Percentiles rank a stretch among this genome's conserved stretches.
phyloP scores from a whole-genome alignment of 2,329 filamentous ascomycete species.

The Cladophialophora yegresii region DNA sequence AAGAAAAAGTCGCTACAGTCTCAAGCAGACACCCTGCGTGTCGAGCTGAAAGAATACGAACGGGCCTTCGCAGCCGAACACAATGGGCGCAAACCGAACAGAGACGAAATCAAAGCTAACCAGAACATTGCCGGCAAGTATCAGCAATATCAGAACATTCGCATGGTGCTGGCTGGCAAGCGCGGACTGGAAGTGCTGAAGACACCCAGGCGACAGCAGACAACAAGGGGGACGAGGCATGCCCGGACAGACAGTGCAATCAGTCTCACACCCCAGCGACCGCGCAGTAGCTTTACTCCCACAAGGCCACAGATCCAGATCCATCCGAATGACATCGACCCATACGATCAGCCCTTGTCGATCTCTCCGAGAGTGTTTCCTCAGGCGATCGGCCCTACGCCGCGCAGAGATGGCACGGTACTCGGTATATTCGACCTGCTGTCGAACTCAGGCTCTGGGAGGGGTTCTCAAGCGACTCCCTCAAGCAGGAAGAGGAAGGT shows the following conservation, averaged over 20 bases:
- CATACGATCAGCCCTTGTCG: slow-evolving; percentile 48
- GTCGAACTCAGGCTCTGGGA: slow-evolving; percentile 44
- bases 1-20: slow-evolving; percentile 30
- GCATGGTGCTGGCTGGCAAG: slow-evolving; percentile 38
- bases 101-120: slow-evolving; percentile 52
- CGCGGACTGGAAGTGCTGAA: slow-evolving; percentile 40
- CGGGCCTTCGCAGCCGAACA: slow-evolving; percentile 48
- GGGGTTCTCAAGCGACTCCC: slow-evolving; percentile 38
- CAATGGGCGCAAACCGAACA: slow-evolving; percentile 48
- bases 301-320: slow-evolving; percentile 39
- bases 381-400: slow-evolving; percentile 51
- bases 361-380: slow-evolving; percentile 40
- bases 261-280: slow-evolving; percentile 26
- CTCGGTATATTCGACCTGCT: slow-evolving; percentile 53
- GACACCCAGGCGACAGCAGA: slow-evolving; percentile 34
- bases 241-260: slow-evolving; percentile 30
- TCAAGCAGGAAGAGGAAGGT: slow-evolving; percentile 33
- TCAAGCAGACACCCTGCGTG: slow-evolving; percentile 43
- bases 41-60: slow-evolving; percentile 53
- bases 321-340: slow-evolving; percentile 48
- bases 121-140: slow-evolving; percentile 52
- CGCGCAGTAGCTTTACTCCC: slow-evolving; percentile 38
- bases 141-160: slow-evolving; percentile 50
- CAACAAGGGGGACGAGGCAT: slow-evolving; percentile 12
- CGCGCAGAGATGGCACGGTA: slow-evolving; percentile 52